Conservation (phyloP, 208 protist genomes). For the Kentomonas sorsogonicus region DNA sequence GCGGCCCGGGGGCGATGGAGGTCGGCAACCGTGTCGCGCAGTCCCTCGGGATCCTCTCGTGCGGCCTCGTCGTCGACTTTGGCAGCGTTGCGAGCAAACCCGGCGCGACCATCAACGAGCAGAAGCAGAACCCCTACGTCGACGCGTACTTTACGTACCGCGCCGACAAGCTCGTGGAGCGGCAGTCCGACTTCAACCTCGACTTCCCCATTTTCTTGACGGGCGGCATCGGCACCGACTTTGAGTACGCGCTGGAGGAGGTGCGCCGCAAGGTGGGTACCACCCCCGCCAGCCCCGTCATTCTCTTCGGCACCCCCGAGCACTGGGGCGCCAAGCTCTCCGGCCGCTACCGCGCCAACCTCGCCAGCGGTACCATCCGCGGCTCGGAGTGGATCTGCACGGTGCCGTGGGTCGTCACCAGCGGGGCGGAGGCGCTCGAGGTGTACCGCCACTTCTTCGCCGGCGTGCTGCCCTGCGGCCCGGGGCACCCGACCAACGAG, state of each 20-base stretch:
- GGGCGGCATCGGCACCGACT: slow-evolving; percentile 91
- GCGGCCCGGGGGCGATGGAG: slow-evolving; percentile 91
- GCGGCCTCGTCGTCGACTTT: slow-evolving; percentile 90
- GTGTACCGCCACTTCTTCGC: slow-evolving; percentile 85
- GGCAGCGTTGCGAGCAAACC: slow-evolving; percentile 73
- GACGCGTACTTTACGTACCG: slow-evolving; percentile 92
- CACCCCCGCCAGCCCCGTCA: slow-evolving; percentile 70
- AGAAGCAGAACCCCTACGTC: slow-evolving; percentile 87
- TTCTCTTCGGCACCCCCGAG: slow-evolving; percentile 79
- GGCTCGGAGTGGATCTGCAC: slow-evolving; percentile 92
- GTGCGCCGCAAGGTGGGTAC: slow-evolving; percentile 91
- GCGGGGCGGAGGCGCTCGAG: slow-evolving; percentile 80
- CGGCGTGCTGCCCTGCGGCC: slow-evolving; percentile 68
- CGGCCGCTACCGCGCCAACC: slow-evolving; percentile 69
- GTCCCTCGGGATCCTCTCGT: slow-evolving; percentile 86
- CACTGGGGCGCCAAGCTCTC: slow-evolving; percentile 83
- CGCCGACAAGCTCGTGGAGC: slow-evolving; percentile 88
- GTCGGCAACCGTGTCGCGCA: slow-evolving; percentile 90
- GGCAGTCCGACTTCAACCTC: slow-evolving; percentile 91
- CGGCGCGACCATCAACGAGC: slow-evolving; percentile 90
- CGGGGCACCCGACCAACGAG: slow-evolving; percentile 57
- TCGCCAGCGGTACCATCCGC: slow-evolving; percentile 77
- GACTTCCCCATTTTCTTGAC: slow-evolving; percentile 92
- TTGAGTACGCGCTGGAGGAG: slow-evolving; percentile 92
- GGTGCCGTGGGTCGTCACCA: slow-evolving; percentile 81